phyloP scores from a whole-genome alignment of 345 rosid genomes.

The Rhodomyrtus tomentosa region DNA sequence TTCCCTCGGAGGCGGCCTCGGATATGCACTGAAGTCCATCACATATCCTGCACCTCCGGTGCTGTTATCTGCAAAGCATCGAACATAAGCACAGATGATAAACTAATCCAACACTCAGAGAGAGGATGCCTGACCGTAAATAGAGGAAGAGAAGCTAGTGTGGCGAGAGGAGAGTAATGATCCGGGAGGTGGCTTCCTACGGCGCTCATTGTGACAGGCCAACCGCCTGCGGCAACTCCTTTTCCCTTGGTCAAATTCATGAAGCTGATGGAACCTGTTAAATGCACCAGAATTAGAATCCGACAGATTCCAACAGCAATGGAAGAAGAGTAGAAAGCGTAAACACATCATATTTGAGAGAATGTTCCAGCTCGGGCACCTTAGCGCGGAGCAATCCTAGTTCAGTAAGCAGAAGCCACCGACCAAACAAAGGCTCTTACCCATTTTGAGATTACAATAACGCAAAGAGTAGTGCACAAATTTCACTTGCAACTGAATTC shows the following conservation, averaged over 20 bases:
- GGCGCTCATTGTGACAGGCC: constrained; percentile 94
- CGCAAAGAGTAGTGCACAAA: not conserved
- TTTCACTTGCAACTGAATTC: not conserved
- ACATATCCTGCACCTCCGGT: constrained; percentile 38
- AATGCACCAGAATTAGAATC: not conserved
- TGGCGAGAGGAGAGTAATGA: constrained; percentile 46
- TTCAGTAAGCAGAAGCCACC: not conserved
- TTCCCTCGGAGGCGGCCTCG: constrained; percentile 8
- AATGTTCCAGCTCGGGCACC: not conserved
- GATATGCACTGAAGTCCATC: constrained; percentile 40
- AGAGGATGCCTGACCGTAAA: constrained; percentile 29
- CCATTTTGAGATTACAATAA: not conserved
- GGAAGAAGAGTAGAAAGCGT: not conserved
- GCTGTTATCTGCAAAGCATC: constrained; percentile 28
- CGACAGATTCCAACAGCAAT: not conserved
- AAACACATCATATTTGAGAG: not conserved
- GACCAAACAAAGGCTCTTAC: not conserved
- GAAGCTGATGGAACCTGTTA: constrained; percentile 81
- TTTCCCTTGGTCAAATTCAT: constrained; percentile 91
- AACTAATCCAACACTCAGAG: not conserved
- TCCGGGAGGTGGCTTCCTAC: constrained; percentile 84
- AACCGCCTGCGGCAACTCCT: constrained; percentile 92
- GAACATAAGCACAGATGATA: not conserved
- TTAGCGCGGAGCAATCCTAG: not conserved
- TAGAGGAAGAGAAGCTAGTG: constrained; percentile 35